phyloP scores from a whole-genome alignment of 441 rosid species.

The Flueggea neowawraea region DNA sequence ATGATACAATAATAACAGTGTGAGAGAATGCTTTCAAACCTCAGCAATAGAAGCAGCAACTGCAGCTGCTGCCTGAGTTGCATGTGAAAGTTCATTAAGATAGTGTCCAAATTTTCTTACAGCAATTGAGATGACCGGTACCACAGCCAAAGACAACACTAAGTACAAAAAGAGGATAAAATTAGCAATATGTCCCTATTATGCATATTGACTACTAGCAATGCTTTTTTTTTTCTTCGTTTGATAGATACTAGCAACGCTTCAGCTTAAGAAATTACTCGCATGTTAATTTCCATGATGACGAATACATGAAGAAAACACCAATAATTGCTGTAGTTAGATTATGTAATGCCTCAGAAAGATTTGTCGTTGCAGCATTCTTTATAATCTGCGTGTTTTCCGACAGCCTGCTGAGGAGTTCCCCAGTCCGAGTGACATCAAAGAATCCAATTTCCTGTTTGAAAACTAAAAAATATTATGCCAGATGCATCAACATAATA shows the following conservation, averaged over 20 bases:
- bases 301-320: constrained; percentile 81
- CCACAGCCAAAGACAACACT: constrained; percentile 87
- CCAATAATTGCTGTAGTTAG: constrained; percentile 80
- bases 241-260: neutral
- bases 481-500: neutral
- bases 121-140: constrained; percentile 73
- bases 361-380: constrained; percentile 97
- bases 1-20: neutral
- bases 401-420: constrained; percentile 87
- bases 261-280: constrained; percentile 15
- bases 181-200: too few relatives aligned
- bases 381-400: constrained; percentile 96
- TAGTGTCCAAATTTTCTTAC: constrained; percentile 73
- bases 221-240: too few relatives aligned
- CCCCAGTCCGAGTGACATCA: constrained; percentile 93
- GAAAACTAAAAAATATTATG: neutral
- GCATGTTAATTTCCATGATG: constrained; percentile 97
- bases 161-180: constrained; percentile 8
- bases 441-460: constrained; percentile 87
- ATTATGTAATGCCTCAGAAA: constrained; percentile 88
- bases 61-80: constrained; percentile 96
- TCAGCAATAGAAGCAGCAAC: constrained; percentile 92
- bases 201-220: constrained; percentile 5
- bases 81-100: constrained; percentile 87
- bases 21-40: constrained; percentile 30